These are phyloP conservation scores for Globisporangium takayamanum DNA, from an alignment of 352 stramenopile species.

Conservation along the genomic window DNA sequence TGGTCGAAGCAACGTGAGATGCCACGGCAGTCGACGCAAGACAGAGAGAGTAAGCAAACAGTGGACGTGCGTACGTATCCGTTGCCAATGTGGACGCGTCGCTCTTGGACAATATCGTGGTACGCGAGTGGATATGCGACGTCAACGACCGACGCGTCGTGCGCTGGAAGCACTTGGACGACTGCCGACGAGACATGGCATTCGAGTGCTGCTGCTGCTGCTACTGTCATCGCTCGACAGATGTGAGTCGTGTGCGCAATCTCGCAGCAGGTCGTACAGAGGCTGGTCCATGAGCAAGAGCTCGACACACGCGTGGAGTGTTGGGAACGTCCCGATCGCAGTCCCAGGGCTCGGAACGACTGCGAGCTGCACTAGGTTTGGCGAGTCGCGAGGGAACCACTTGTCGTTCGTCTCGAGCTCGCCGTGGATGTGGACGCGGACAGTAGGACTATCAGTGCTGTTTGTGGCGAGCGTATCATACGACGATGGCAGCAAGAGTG, in stretches of 20 bases:
- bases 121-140: conserved; percentile 26
- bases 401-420: conserved; percentile 39
- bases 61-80: conserved; percentile 32
- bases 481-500: too few relatives aligned
- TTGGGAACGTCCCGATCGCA: conserved; percentile 33
- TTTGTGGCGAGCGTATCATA: neutral
- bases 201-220: neutral
- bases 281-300: conserved; percentile 28
- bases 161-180: conserved; percentile 29
- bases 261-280: conserved; percentile 10
- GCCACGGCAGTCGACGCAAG: neutral
- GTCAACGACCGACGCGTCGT: conserved; percentile 44
- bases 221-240: neutral
- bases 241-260: neutral
- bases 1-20: neutral
- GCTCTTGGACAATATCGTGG: conserved; percentile 12
- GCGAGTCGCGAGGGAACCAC: conserved; percentile 22
- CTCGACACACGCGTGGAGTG: conserved; percentile 27
- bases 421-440: conserved; percentile 35
- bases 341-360: conserved; percentile 18
- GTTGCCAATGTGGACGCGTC: conserved; percentile 40
- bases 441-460: neutral
- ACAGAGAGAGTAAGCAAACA: neutral
- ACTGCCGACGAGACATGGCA: conserved; percentile 28
- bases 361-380: conserved; percentile 24